Conservation (phyloP, 2,329 filamentous ascomycete genomes). For the Bipolaris victoriae region DNA sequence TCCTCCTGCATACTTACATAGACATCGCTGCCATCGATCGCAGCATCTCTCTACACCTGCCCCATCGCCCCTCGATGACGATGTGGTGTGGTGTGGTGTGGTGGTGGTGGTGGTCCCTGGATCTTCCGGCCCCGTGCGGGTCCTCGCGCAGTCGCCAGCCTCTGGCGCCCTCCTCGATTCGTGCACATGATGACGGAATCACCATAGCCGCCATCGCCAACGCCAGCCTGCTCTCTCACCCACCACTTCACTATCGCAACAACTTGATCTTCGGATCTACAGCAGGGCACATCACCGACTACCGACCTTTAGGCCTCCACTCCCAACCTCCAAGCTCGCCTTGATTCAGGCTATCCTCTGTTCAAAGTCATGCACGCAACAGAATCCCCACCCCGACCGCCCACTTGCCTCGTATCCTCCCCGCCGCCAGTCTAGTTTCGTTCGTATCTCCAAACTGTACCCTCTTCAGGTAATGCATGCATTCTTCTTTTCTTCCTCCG, state of each 20-base stretch:
- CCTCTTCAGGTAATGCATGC: constrained; percentile 6
- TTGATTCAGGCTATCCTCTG: neutral
- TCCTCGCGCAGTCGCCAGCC: constrained; percentile 12
- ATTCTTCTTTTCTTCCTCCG: neutral
- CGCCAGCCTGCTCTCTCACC: neutral
- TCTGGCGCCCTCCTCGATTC: constrained; percentile 16
- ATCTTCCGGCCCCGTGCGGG: constrained; percentile 17
- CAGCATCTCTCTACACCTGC: neutral
- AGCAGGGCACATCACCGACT: neutral
- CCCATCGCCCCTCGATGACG: constrained; percentile 1
- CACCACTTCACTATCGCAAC: constrained; percentile 4
- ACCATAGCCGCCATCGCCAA: constrained; percentile 5
- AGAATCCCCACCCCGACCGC: neutral
- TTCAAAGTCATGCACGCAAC: constrained; percentile 4
- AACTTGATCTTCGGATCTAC: constrained; percentile 11
- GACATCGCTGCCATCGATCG: neutral
- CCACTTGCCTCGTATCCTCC: neutral
- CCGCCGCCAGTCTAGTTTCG: constrained; percentile 3
- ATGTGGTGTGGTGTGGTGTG: neutral
- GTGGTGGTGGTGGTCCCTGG: constrained; percentile 1
- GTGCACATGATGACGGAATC: constrained; percentile 13
- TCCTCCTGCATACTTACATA: no score
- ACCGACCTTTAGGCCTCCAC: neutral
- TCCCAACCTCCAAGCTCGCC: neutral
- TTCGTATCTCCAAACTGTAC: constrained; percentile 8